These are phyloP conservation scores for Pestalotiopsis sp. DNA, from an alignment of 2,329 filamentous ascomycete species.

Conservation along the genomic window DNA sequence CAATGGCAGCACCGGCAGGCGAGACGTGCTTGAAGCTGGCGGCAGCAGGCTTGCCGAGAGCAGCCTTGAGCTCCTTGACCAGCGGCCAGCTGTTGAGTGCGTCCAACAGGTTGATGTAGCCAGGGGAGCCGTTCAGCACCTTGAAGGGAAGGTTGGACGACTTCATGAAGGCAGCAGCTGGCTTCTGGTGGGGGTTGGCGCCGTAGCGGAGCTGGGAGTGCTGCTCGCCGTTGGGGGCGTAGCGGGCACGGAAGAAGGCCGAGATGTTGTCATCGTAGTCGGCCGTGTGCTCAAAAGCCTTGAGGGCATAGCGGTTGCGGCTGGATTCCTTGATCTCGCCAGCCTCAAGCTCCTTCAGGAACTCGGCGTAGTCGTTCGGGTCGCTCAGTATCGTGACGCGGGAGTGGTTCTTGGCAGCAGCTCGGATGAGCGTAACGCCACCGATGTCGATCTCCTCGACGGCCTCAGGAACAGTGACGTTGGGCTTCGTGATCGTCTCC, in stretches of 20 bases:
- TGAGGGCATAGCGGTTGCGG: slow-evolving; percentile 88
- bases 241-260: slow-evolving; percentile 97
- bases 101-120: slow-evolving; percentile 97
- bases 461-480: slow-evolving; percentile 93
- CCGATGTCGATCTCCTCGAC: slow-evolving; percentile 99
- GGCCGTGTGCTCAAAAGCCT: slow-evolving; percentile 97
- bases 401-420: slow-evolving; percentile 96
- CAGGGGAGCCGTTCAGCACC: slow-evolving; percentile 84
- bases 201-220: slow-evolving; percentile 89
- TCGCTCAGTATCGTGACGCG: slow-evolving; percentile 96
- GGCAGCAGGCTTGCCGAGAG: slow-evolving; percentile 84
- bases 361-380: slow-evolving; percentile 89
- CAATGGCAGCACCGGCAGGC: slow-evolving; percentile 92
- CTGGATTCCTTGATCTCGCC: slow-evolving; percentile 85
- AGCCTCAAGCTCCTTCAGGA: slow-evolving; percentile 85
- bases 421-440: slow-evolving; percentile 92
- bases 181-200: slow-evolving; percentile 98
- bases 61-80: slow-evolving; percentile 92
- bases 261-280: slow-evolving; percentile 96
- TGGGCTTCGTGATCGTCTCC: slow-evolving; percentile 95
- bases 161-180: slow-evolving; percentile 80
- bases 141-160: slow-evolving; percentile 87
- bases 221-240: slow-evolving; percentile 82
- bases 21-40: slow-evolving; percentile 99
- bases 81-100: slow-evolving; percentile 95